These are phyloP conservation scores for Mesotaenium endlicherianum DNA, from an alignment of 139 green algal species.

Conservation along the genomic window DNA sequence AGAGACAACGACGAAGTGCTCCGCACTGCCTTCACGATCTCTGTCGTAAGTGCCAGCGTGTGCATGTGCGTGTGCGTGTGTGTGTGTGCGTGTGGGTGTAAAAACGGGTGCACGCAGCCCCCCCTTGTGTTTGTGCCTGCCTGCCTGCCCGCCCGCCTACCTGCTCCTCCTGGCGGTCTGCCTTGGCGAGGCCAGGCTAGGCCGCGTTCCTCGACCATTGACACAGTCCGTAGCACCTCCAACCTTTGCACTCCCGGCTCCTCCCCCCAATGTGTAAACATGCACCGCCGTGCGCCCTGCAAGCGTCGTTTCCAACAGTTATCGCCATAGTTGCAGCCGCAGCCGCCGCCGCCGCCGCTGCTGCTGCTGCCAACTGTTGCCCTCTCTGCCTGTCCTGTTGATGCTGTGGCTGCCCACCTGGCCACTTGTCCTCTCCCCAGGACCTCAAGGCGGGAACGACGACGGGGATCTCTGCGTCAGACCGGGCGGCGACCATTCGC, in stretches of 20 bases:
- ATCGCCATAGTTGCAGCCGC: neutral
- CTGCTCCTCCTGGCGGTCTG: no score
- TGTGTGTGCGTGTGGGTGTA: neutral
- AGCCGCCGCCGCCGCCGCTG: neutral
- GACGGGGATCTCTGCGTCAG: slow-evolving; percentile 90
- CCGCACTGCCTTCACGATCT: slow-evolving; percentile 94
- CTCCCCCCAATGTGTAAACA: neutral
- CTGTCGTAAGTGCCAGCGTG: slow-evolving; percentile 32
- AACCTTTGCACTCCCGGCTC: neutral
- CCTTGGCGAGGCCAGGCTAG: no score
- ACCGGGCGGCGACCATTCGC: slow-evolving; percentile 83
- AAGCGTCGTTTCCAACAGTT: neutral
- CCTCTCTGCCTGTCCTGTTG: neutral
- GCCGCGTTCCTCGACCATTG: no score
- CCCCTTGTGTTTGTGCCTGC: neutral
- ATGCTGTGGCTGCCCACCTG: neutral
- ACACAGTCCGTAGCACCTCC: no score
- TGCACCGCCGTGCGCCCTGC: neutral
- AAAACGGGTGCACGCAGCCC: neutral
- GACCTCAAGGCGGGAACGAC: slow-evolving; percentile 66
- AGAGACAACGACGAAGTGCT: slow-evolving; percentile 84
- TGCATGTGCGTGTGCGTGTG: neutral
- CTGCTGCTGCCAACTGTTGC: neutral
- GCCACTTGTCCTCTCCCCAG: neutral
- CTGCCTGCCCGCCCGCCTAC: no score